Conservation (phyloP, 2,329 filamentous ascomycete species). For the Epichloe elymi region DNA sequence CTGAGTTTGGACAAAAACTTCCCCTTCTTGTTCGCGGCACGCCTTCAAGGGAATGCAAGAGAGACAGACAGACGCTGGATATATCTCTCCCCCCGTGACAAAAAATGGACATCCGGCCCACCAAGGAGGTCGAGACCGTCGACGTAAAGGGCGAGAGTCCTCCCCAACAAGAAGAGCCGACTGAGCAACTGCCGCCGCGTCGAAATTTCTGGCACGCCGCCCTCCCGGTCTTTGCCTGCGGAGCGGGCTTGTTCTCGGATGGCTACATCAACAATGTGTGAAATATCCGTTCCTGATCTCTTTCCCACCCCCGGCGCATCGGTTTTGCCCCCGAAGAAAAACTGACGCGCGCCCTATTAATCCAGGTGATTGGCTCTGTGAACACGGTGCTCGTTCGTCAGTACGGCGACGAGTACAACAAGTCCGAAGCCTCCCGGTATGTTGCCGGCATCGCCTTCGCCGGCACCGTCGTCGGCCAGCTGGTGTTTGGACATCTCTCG, state of each 20-base stretch:
- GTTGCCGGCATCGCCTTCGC: conserved; percentile 75
- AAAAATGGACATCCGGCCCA: no score
- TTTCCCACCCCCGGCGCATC: no score
- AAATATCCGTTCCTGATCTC: no score
- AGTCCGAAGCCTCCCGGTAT: conserved; percentile 57
- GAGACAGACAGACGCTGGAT: no score
- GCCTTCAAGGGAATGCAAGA: no score
- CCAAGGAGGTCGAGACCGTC: no score
- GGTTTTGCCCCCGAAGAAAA: conserved; percentile 4
- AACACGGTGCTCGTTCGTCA: conserved; percentile 59
- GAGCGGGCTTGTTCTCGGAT: conserved; percentile 80
- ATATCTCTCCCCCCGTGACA: no score
- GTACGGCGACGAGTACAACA: conserved; percentile 57
- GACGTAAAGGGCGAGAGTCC: no score
- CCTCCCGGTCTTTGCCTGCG: conserved; percentile 71
- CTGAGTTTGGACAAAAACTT: no score
- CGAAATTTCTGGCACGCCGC: conserved; percentile 5
- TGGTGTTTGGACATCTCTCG: conserved; percentile 66
- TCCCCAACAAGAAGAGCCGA: no score
- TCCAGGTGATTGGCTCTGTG: conserved; percentile 76
- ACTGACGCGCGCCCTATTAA: background rate
- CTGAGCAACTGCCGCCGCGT: no score
- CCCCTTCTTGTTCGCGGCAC: no score
- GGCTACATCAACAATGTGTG: conserved; percentile 77
- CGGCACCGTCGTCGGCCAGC: conserved; percentile 71